A percentile compares a stretch with the other conserved stretches of the same genome.
phyloP scores from a whole-genome alignment of 2,329 filamentous ascomycete species.

The Diatrype stigma region DNA sequence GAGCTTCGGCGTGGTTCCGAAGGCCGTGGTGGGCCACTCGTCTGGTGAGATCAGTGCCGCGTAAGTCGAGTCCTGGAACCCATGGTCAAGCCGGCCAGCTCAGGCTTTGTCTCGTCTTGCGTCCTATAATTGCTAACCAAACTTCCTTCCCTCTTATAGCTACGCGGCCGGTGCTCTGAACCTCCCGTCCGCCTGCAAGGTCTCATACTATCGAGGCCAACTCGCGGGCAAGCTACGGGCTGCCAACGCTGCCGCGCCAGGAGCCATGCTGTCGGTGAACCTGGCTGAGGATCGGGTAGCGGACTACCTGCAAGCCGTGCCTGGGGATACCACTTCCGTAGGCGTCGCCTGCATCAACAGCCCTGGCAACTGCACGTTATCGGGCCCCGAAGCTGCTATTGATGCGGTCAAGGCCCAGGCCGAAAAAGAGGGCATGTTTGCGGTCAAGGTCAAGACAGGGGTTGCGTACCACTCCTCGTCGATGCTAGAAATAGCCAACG shows the following conservation, averaged over 20 bases:
- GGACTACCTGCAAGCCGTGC: conserved; percentile 11
- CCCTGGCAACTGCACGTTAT: conserved; percentile 16
- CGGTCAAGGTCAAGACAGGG: conserved; percentile 15
- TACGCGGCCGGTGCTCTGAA: conserved; percentile 14
- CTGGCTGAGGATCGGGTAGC: conserved; percentile 5
- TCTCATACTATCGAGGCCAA: conserved; percentile 25
- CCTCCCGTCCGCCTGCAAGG: conserved; percentile 20
- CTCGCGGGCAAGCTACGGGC: conserved; percentile 12
- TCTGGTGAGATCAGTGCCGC: conserved; percentile 35
- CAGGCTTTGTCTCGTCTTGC: not conserved
- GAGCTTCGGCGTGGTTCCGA: conserved; percentile 20
- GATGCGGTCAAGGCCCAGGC: conserved; percentile 11
- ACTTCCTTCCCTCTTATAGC: not conserved
- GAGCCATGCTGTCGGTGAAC: conserved; percentile 18
- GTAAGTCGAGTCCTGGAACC: conserved; percentile 15
- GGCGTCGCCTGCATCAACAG: conserved; percentile 21
- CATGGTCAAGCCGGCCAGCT: not conserved
- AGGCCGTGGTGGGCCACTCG: conserved; percentile 30
- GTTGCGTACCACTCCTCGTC: conserved; percentile 13
- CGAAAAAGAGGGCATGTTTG: conserved; percentile 12
- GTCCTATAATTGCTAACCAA: not conserved
- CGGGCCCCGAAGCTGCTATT: conserved; percentile 10
- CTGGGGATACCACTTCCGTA: conserved; percentile 2
- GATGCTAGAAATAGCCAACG: conserved; percentile 5
- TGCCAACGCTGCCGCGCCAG: not conserved